Evolutionary conservation across 768 basidiomycete genomes (phyloP), one percentile per base, ranked within the genome.

Genomic region (Auricularia sp.): DNA sequence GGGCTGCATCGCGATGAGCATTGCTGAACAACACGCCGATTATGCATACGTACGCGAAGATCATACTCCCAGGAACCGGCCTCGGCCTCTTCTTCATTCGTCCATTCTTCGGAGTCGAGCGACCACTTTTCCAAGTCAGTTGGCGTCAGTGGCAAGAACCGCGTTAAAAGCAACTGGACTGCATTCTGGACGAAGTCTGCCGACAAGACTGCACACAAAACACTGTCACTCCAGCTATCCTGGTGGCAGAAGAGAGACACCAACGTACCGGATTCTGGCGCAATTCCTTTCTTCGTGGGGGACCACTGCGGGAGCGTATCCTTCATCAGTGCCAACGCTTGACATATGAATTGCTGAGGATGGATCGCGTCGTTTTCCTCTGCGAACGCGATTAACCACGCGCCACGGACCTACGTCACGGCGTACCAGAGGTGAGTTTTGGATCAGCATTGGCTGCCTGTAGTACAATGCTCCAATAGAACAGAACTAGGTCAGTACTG

Each of bases 41-140:
- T 64, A 51, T 54, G n/a, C 36, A 56, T 1, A 65, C 87, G 35
- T 70, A 96, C 94, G 67, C 96, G 82, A 65, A 97, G 84, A 70
- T 96, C 93, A 70, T 83, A 98, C 69, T 94, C 88, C 94, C 95
- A 98, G 64, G 90, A 85, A 44, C 95, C 93, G 53, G 86, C 90
- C 67, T 93, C 93, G 67, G 87, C 87, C 65, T 93, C 92, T 74
- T 98, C 93, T 10, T 84, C 74, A 65, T 92, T 91, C 11, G 96
- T 83, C 92, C 93, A 99, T 69, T 95, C 91, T 77, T 99, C 96
- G 0, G 95, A 93, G 72, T 95, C 92, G 16, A 82, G 80, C 75
- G 87, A 80, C 91, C 95, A 93, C 3, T 81, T 82, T 67, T 92
- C 85, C 10, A 98, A 80, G 73, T 98, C 96, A 1, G 81, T 76